Evolutionary conservation across 2,329 filamentous ascomycete species (phyloP).

Genomic region (Cladophialophora yegresii): DNA sequence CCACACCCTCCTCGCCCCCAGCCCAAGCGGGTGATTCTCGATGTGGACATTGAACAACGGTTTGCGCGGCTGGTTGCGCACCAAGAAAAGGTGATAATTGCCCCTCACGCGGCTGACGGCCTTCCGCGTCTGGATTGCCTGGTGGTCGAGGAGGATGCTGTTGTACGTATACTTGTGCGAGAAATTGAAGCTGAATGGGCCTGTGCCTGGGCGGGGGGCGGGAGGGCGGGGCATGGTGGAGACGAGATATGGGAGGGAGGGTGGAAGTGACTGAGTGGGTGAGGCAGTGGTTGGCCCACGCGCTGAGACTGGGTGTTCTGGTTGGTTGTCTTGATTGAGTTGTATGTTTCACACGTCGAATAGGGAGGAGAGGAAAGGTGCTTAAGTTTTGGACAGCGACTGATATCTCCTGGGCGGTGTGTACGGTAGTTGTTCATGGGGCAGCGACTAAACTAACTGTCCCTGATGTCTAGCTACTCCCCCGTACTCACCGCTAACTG

Average conservation of each 20-base stretch:
- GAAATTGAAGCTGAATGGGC: constrained; percentile 31
- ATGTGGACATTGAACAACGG: constrained; percentile 24
- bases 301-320: background rate
- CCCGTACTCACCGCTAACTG: background rate
- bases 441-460: no score
- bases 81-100: constrained; percentile 37
- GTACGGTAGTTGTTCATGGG: background rate
- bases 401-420: background rate
- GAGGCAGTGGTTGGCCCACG: background rate
- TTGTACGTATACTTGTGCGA: constrained; percentile 35
- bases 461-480: no score
- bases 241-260: background rate
- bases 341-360: background rate
- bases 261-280: background rate
- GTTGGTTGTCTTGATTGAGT: background rate
- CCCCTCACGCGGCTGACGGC: constrained; percentile 33
- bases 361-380: background rate
- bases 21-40: constrained; percentile 16
- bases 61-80: constrained; percentile 33
- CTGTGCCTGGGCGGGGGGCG: no score
- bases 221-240: constrained; percentile 11
- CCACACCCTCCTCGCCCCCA: constrained; percentile 28
- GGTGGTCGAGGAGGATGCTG: constrained; percentile 35
- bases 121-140: constrained; percentile 30
- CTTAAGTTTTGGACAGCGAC: no score